Base-by-base conservation (phyloP, 257 asterid species). In the Henckelia pumila region DNA sequence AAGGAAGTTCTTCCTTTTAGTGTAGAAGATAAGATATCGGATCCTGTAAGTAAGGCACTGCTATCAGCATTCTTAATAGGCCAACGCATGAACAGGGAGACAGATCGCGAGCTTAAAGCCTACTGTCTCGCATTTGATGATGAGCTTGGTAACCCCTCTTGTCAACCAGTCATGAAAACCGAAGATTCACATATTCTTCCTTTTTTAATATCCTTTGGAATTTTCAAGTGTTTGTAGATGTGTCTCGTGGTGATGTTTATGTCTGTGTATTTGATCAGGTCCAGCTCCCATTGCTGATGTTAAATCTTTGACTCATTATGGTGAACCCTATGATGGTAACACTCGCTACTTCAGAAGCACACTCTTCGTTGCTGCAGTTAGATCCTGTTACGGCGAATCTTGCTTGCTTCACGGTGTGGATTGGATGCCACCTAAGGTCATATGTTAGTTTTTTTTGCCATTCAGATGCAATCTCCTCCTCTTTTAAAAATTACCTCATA, bases 351-450 rank as follows among this genome's bases (percentile, higher is more conserved):
- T 93, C 78, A 86, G 85, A 80, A 93, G 95, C 79, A 93, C 97
- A 16, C 87, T 90, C 64, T 93, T 93, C 80, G 99, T 88, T 73
- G 99, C 99, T 75, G 97, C 99, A 8, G 95, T 93, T 85, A 84
- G 99, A 78, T 93, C 99, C 63, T 90, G 95, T 72, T 93, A 93
- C 69, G 95, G 90, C 35, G 96, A 93, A 88, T 88, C 96, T 76
- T 88, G 89, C 86, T 81, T 90, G 89, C 96, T 93, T 68, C 99
- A 93, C 70, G 99, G 99, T 64, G 95, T 86, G 71, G 99, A 88
- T 56, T 93, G 97, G 97, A 90, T 93, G 96, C 95, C 99, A 30
- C 99, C 99, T 44, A 93, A 93, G 96, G 97, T 93, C n/a, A n/a
- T 70, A 64, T 70, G 64, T 28, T 40, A n/a, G 35, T 63, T 68